A percentile compares a stretch with the other conserved stretches of the same genome.
Evolutionary conservation across 1,284 basidiomycete genomes (phyloP).

Genomic region (Ceratobasidium sp.): DNA sequence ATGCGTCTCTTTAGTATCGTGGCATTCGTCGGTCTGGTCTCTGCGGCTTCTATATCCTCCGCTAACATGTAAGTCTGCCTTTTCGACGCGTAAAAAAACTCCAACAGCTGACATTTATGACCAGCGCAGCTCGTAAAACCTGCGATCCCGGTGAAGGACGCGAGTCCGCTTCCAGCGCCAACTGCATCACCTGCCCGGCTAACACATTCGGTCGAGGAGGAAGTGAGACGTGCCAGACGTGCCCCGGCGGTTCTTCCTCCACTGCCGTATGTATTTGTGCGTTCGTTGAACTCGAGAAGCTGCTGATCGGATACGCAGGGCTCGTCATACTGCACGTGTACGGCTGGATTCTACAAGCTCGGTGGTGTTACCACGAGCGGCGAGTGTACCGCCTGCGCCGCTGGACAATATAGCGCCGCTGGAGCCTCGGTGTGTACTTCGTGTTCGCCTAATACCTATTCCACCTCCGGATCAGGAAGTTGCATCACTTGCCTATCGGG

Average conservation of each 20-base stretch:
- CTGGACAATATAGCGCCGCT: constrained; percentile 3
- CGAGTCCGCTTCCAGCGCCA: neutral
- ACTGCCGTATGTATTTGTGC: neutral
- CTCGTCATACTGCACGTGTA: neutral
- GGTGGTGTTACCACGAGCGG: neutral
- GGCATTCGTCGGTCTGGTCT: too few species aligned
- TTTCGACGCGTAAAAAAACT: too few species aligned
- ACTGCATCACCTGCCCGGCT: constrained; percentile 1
- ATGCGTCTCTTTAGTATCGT: too few species aligned
- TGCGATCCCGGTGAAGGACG: neutral
- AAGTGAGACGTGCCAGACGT: neutral
- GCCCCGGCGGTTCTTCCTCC: constrained; percentile 25
- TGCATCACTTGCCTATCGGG: constrained; percentile 19
- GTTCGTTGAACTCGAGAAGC: neutral
- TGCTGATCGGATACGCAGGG: neutral
- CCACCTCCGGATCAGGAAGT: neutral
- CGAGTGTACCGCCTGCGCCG: constrained; percentile 18
- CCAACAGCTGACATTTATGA: too few species aligned
- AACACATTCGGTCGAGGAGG: neutral
- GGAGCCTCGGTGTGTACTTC: neutral
- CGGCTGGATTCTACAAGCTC: constrained; percentile 1
- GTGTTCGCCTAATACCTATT: constrained; percentile 21
- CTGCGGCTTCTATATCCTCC: too few species aligned
- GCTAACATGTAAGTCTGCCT: too few species aligned
- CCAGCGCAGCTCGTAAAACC: too few species aligned